Conservation (phyloP, 129 eudicot genomes). For the Artemisia annua region DNA sequence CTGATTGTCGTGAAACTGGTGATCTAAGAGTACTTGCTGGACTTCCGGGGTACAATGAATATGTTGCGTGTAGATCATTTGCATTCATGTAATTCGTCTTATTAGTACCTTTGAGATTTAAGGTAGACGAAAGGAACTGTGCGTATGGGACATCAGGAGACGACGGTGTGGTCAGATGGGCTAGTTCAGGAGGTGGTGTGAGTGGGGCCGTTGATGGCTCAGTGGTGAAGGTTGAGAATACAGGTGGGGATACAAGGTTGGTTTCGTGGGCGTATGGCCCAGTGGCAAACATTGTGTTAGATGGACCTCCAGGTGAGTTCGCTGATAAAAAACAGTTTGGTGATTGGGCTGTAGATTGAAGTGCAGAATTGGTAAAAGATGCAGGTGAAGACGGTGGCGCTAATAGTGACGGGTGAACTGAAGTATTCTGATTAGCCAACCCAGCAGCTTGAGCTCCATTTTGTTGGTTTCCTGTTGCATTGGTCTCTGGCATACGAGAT, state of each 20-base stretch:
- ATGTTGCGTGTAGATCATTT: conserved; percentile 78
- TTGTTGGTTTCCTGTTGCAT: conserved; percentile 53
- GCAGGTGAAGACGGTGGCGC: conserved; percentile 99
- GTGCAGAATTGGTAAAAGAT: conserved; percentile 85
- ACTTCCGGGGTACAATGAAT: conserved; percentile 78
- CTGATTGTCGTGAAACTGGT: conserved; percentile 61
- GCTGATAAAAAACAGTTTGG: conserved; percentile 81
- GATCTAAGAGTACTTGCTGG: conserved; percentile 86
- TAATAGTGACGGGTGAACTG: conserved; percentile 58
- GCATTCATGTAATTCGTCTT: conserved; percentile 49
- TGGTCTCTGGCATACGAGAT: conserved; percentile 76
- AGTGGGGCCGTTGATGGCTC: conserved; percentile 99
- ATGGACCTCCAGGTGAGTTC: conserved; percentile 89
- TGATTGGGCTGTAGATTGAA: conserved; percentile 90
- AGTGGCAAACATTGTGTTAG: conserved; percentile 76
- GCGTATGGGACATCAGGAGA: conserved; percentile 98
- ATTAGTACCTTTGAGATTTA: conserved; percentile 45
- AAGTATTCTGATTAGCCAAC: conserved; percentile 52
- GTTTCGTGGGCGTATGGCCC: conserved; percentile 97
- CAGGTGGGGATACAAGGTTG: conserved; percentile 93
- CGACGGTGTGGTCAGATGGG: conserved; percentile 91
- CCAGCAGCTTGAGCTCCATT: conserved; percentile 71
- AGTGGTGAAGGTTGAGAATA: conserved; percentile 90
- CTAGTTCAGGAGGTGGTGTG: conserved; percentile 96
- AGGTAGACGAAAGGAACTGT: conserved; percentile 69